These are phyloP conservation scores for Neodidymelliopsis sp. DNA, from an alignment of 2,329 filamentous ascomycete species.

Conservation along the genomic window DNA sequence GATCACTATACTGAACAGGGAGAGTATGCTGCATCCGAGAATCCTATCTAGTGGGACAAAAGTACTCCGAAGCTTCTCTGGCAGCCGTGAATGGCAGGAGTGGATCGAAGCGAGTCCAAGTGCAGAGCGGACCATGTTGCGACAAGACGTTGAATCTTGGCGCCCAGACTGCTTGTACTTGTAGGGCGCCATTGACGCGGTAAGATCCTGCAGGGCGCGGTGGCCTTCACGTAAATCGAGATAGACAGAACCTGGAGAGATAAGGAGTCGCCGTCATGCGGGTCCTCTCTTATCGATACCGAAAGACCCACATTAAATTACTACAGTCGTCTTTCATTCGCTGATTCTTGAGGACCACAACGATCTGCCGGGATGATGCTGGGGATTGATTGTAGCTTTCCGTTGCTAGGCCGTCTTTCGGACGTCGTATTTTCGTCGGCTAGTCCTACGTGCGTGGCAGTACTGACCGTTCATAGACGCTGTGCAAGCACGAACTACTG, in stretches of 20 bases:
- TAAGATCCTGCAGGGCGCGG: constrained; percentile 17
- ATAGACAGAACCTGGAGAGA: constrained; percentile 17
- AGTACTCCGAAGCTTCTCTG: constrained; percentile 3
- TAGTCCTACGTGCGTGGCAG: constrained; percentile 2
- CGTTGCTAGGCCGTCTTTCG: background rate
- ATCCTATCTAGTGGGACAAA: constrained; percentile 21
- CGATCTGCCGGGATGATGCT: background rate
- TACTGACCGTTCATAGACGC: background rate
- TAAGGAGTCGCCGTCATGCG: constrained; percentile 5
- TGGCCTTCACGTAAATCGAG: constrained; percentile 31
- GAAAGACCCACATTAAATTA: constrained; percentile 1
- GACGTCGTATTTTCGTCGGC: constrained; percentile 3
- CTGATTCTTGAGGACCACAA: background rate
- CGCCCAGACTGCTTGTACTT: constrained; percentile 28
- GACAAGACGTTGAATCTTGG: constrained; percentile 26
- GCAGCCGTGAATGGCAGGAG: constrained; percentile 17
- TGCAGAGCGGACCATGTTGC: constrained; percentile 2
- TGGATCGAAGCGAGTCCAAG: constrained; percentile 14
- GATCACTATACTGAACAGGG: constrained; percentile 4
- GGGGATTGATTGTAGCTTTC: background rate
- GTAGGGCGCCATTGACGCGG: constrained; percentile 18
- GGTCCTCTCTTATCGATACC: constrained; percentile 11
- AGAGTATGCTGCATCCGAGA: constrained; percentile 7
- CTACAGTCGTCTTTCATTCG: background rate
- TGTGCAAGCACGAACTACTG: background rate